Evolutionary conservation across 345 rosid genomes (phyloP).

Genomic region (Hibiscus syriacus): DNA sequence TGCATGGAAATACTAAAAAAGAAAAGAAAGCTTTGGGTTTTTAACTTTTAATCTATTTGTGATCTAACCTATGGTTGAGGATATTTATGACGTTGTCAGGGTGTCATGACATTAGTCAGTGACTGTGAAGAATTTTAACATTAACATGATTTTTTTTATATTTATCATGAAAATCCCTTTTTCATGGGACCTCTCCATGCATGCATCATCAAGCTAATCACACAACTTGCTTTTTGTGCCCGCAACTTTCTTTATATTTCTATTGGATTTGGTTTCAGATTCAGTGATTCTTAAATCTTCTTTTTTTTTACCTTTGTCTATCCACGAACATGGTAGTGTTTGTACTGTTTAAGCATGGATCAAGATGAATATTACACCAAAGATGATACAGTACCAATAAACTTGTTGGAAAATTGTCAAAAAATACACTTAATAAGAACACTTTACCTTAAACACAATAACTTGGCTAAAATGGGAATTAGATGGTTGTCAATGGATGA

Average conservation of each 20-base stretch:
- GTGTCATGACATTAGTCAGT: constrained; percentile 9
- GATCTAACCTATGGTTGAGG: constrained; percentile 14
- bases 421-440: no score
- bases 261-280: constrained; percentile 5
- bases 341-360: background rate
- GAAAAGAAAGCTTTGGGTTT: background rate
- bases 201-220: constrained; percentile 10
- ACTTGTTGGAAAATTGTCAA: no score
- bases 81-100: constrained; percentile 16
- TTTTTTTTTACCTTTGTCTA: background rate
- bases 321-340: background rate
- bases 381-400: no score
- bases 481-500: constrained; percentile 14
- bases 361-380: background rate
- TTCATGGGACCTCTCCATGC: constrained; percentile 21
- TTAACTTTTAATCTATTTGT: background rate
- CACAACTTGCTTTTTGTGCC: constrained; percentile 11
- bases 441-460: no score
- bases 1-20: constrained; percentile 28
- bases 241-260: constrained; percentile 8
- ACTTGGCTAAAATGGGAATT: background rate
- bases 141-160: background rate
- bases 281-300: background rate
- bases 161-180: constrained; percentile 8
- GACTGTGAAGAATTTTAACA: background rate